Evolutionary conservation across 352 stramenopile species (phyloP), one percentile per base, ranked within the genome.

Genomic region (Labyrinthula sp.): DNA sequence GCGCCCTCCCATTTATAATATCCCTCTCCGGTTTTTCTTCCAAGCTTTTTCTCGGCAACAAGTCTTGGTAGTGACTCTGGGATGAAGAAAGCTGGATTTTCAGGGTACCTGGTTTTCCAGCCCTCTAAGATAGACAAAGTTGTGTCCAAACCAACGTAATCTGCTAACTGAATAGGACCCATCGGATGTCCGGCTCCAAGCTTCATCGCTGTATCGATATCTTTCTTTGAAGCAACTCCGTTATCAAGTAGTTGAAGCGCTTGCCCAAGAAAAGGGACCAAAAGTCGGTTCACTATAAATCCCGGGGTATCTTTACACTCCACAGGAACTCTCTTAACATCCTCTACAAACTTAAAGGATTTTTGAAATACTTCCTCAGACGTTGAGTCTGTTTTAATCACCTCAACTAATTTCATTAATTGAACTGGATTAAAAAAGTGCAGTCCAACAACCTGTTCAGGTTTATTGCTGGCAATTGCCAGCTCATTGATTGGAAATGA

Each of bases 361-460:
- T 69, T 67, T 22, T 93, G 74, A 58, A 95, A 92, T 21, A 92
- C 73, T 7, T 59, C 65, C 3, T 64, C 59, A 64, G 91, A 73
- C 8, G 85, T 95, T 15, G 73, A 59, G 14, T 93, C 70, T n/a
- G 82, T 93, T 25, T 68, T 57, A 45, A 97, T 77, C 15, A 97
- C 85, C 59, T 97, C 87, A 7, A 95, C 83, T 15, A 96, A 71
- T 70, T 83, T 83, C 77, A 90, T 82, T 17, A 77, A 59, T 50
- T 79, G 68, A 40, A 93, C 79, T 0, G 86, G 86, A 62, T 95
- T 95, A 69, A 97, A 97, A 63, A 95, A 97, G 61, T 97, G 87
- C n/a, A 97, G 66, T 1, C 87, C 83, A 0, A 95, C 75, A 56
- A 94, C 86, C 28, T 86, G 75, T 15, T 80, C 63, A 2, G 84